These are phyloP conservation scores for Ceratobasidium sp. DNA, from an alignment of 1,284 basidiomycete species.

Conservation along the genomic window DNA sequence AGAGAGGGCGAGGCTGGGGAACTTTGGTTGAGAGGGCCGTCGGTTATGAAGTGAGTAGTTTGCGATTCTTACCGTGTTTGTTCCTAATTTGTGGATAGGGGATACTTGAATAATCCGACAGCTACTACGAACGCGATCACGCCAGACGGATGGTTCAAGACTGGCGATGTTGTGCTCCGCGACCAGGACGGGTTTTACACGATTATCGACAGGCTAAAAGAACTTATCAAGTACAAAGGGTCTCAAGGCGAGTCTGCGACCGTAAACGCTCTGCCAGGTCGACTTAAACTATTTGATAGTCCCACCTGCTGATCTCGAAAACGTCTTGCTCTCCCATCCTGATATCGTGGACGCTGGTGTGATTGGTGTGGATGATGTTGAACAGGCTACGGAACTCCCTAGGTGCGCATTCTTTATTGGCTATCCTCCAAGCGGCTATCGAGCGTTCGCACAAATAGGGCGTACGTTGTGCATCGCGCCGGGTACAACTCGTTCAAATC, in stretches of 20 bases:
- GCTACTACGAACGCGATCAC: conserved; percentile 80
- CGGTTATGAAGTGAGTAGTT: conserved; percentile 75
- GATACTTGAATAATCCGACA: conserved; percentile 71
- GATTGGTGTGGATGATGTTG: conserved; percentile 72
- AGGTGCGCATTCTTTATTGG: conserved; percentile 59
- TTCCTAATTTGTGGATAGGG: conserved; percentile 50
- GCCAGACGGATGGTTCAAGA: conserved; percentile 84
- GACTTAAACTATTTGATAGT: conserved; percentile 61
- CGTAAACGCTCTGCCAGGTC: not conserved
- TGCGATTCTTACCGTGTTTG: not conserved
- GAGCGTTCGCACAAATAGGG: conserved; percentile 59
- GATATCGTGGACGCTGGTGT: conserved; percentile 80
- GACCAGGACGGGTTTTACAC: conserved; percentile 75
- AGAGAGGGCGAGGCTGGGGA: conserved; percentile 75
- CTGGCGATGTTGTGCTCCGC: conserved; percentile 77
- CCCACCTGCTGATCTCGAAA: conserved; percentile 86
- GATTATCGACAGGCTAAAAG: conserved; percentile 81
- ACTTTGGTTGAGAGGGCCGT: conserved; percentile 83
- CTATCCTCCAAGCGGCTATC: not conserved
- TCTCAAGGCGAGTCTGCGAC: conserved; percentile 66
- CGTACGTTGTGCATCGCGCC: conserved; percentile 73
- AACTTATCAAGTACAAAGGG: conserved; percentile 87
- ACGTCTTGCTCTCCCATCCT: conserved; percentile 77
- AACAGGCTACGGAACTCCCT: conserved; percentile 82
- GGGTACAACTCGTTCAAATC: conserved; percentile 49